Percentiles rank a stretch among this genome's conserved stretches.
Evolutionary conservation across 148 eudicot species (phyloP).

Genomic region (Nepenthes mirabilis): DNA sequence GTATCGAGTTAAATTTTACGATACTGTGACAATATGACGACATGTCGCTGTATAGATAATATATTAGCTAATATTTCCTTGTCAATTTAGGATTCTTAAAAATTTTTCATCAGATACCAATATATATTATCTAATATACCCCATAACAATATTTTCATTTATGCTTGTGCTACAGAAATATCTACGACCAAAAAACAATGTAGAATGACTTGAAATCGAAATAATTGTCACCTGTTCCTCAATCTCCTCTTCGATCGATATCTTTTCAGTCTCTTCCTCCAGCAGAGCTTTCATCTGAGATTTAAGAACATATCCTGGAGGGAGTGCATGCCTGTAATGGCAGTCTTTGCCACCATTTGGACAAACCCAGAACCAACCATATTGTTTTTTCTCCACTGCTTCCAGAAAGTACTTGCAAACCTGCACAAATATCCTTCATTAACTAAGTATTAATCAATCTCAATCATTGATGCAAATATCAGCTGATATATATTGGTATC

Average conservation of each 20-base stretch:
- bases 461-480: no score
- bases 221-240: conserved; percentile 59
- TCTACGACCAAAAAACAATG: neutral
- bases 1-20: no score
- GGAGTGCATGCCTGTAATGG: conserved; percentile 91
- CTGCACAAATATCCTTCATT: conserved; percentile 19
- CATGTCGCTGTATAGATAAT: no score
- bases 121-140: no score
- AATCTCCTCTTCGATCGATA: conserved; percentile 75
- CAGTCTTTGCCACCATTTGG: conserved; percentile 94
- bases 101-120: no score
- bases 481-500: no score
- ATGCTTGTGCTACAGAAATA: no score
- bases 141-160: no score
- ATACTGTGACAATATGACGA: neutral
- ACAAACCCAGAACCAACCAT: conserved; percentile 98
- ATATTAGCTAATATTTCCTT: no score
- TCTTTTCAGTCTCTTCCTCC: conserved; percentile 77
- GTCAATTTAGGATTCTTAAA: no score
- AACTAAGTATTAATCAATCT: neutral
- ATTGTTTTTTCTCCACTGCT: conserved; percentile 93
- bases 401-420: conserved; percentile 88
- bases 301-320: conserved; percentile 82
- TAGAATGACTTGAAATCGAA: neutral
- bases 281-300: conserved; percentile 96